phyloP scores from a whole-genome alignment of 805 yeast species.

The Wickerhamomyces silvicola region DNA sequence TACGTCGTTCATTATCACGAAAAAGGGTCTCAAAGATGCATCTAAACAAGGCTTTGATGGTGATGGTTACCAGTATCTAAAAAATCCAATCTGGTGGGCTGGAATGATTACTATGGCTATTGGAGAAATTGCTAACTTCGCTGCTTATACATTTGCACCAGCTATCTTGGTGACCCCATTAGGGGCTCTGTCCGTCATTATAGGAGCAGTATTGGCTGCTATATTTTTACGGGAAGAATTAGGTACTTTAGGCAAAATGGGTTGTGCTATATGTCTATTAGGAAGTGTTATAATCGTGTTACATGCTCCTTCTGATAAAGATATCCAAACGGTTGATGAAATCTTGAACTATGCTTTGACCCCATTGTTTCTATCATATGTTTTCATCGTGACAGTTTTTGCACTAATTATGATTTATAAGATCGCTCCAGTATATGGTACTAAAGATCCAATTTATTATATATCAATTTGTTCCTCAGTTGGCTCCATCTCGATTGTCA shows the following conservation, averaged over 20 bases:
- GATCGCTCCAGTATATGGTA: constrained; percentile 76
- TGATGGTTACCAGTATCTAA: constrained; percentile 71
- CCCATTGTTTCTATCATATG: constrained; percentile 70
- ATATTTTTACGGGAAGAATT: constrained; percentile 78
- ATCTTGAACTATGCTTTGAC: constrained; percentile 71
- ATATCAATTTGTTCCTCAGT: constrained; percentile 85
- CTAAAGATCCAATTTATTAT: constrained; percentile 80
- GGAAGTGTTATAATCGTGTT: constrained; percentile 84
- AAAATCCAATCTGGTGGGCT: constrained; percentile 90
- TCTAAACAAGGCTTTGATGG: constrained; percentile 58
- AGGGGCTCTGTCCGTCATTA: constrained; percentile 85
- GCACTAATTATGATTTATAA: constrained; percentile 74
- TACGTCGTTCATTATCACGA: constrained; percentile 82
- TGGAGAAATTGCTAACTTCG: constrained; percentile 89
- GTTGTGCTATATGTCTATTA: constrained; percentile 83
- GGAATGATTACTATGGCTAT: constrained; percentile 88
- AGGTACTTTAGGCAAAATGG: constrained; percentile 84
- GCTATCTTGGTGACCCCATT: constrained; percentile 88
- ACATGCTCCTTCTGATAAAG: constrained; percentile 94
- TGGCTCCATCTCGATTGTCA: constrained; percentile 86
- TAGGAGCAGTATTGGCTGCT: constrained; percentile 88
- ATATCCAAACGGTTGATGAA: constrained; percentile 82
- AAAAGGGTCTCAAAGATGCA: constrained; percentile 75
- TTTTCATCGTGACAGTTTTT: constrained; percentile 55
- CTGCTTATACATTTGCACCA: constrained; percentile 94